phyloP scores from a whole-genome alignment of 805 yeast genomes.

The Ogataea ganodermae region DNA sequence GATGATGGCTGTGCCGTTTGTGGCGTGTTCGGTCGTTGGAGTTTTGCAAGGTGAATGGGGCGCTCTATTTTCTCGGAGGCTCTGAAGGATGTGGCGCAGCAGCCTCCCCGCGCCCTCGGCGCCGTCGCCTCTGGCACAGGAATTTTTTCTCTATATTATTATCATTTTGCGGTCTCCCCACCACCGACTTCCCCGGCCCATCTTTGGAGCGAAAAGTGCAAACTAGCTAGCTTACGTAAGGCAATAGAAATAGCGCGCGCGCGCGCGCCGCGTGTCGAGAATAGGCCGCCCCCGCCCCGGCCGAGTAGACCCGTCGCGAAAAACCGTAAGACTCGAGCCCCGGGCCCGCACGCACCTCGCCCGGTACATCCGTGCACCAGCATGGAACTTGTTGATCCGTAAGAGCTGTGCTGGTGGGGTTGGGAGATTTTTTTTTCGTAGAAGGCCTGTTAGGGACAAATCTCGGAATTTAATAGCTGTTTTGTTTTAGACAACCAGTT shows the following conservation, averaged over 20 bases:
- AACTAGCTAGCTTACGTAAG: not conserved
- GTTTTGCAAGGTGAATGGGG: constrained; percentile 17
- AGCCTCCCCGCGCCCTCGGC: too few species aligned
- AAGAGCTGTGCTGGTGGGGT: constrained; percentile 10
- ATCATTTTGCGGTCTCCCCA: not conserved
- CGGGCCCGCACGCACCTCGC: not conserved
- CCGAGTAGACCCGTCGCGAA: too few species aligned
- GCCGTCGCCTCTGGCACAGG: too few species aligned
- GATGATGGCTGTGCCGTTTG: constrained; percentile 18
- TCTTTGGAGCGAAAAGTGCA: constrained; percentile 1
- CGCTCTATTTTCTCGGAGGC: constrained; percentile 7
- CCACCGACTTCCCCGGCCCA: not conserved
- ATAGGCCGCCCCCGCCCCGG: not conserved
- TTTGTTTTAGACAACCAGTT: not conserved
- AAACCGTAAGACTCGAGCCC: too few species aligned
- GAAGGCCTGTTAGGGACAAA: constrained; percentile 1
- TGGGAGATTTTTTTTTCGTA: constrained; percentile 7
- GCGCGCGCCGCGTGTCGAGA: too few species aligned
- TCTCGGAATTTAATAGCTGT: not conserved
- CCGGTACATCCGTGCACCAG: constrained; percentile 13
- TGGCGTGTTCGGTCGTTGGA: constrained; percentile 19
- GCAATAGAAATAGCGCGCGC: not conserved
- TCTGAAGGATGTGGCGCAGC: not conserved
- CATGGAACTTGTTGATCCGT: constrained; percentile 19
- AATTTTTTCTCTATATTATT: too few species aligned